Conservation (phyloP, 129 eudicot species). For the Flaveria brownii region DNA sequence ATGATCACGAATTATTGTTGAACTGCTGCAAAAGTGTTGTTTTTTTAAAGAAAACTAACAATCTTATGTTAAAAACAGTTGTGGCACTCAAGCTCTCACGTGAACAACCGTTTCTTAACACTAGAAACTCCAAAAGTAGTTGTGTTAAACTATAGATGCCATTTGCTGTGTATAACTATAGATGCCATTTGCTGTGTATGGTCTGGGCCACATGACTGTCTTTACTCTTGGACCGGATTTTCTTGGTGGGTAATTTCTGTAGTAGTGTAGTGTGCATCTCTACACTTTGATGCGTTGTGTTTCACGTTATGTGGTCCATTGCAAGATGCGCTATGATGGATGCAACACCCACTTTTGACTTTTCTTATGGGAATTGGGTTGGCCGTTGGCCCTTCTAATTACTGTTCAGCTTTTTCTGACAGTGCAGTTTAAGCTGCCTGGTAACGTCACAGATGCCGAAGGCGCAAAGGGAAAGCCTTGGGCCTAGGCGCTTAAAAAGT, state of each 20-base stretch:
- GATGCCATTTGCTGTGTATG: neutral
- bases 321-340: no score
- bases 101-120: neutral
- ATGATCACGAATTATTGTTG: neutral
- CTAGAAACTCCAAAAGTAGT: neutral
- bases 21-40: neutral
- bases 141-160: neutral
- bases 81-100: neutral
- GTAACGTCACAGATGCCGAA: no score
- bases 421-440: no score
- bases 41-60: no score
- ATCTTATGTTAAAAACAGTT: neutral
- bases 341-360: no score
- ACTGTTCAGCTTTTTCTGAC: no score
- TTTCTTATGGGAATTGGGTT: no score
- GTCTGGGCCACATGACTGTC: neutral
- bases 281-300: no score
- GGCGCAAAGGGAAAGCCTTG: no score
- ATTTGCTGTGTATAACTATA: neutral
- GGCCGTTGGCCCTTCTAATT: no score
- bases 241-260: slow-evolving; percentile 12
- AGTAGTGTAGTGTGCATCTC: neutral
- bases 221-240: neutral
- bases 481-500: no score
- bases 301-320: no score